Conservation (phyloP, 2,329 filamentous ascomycete species). For the Xylaria sp. region DNA sequence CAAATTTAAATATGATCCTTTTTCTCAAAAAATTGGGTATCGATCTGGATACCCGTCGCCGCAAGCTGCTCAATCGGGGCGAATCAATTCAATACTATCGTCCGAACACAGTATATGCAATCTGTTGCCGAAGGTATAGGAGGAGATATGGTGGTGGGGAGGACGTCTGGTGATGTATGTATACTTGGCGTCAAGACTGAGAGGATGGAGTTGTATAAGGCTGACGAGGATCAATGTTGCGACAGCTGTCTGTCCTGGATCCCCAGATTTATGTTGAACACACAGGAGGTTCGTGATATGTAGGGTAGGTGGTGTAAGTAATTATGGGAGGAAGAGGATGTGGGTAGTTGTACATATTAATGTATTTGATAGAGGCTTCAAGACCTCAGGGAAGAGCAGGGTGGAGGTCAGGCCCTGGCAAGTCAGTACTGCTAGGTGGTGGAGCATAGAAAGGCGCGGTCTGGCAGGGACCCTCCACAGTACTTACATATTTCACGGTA, state of each 20-base stretch:
- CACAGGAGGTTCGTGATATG: slow-evolving; percentile 42
- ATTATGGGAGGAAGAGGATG: slow-evolving; percentile 40
- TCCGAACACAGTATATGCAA: neutral
- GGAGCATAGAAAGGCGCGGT: slow-evolving; percentile 47
- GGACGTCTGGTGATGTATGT: slow-evolving; percentile 23
- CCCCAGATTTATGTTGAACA: slow-evolving; percentile 39
- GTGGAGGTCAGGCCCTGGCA: slow-evolving; percentile 39
- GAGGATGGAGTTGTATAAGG: slow-evolving; percentile 35
- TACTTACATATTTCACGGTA: slow-evolving; percentile 36
- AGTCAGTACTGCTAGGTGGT: slow-evolving; percentile 21
- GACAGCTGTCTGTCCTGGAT: slow-evolving; percentile 34
- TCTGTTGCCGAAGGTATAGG: slow-evolving; percentile 9
- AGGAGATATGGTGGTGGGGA: slow-evolving; percentile 17
- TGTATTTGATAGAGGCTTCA: slow-evolving; percentile 49
- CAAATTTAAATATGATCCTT: slow-evolving; percentile 10
- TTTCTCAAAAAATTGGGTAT: slow-evolving; percentile 9
- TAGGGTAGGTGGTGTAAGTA: slow-evolving; percentile 39
- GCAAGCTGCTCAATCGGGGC: slow-evolving; percentile 28
- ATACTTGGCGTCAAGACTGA: slow-evolving; percentile 36
- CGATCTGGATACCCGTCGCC: slow-evolving; percentile 39
- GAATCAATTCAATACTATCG: slow-evolving; percentile 25
- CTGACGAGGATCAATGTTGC: slow-evolving; percentile 43
- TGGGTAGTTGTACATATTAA: slow-evolving; percentile 52
- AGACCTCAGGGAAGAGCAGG: slow-evolving; percentile 37
- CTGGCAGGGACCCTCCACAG: slow-evolving; percentile 38